phyloP scores from a whole-genome alignment of 1,284 basidiomycete genomes.

The Boletus mariae region DNA sequence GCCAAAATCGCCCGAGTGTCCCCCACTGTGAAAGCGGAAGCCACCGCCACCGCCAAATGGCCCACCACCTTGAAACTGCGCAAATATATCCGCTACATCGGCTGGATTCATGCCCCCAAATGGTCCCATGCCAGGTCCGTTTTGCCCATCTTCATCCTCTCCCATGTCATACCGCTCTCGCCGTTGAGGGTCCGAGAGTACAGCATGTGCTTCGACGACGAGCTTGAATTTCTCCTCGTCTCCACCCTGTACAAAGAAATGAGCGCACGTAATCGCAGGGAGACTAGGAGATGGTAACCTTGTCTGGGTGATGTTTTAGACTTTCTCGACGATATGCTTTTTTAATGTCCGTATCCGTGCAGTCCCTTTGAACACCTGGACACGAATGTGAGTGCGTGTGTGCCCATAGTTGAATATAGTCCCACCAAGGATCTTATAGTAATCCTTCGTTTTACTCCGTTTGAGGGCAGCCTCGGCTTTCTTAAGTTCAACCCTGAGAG shows the following conservation, averaged over 20 bases:
- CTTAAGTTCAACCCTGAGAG: conserved; percentile 63
- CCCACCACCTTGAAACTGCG: conserved; percentile 52
- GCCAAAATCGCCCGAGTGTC: conserved; percentile 18
- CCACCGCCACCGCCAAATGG: conserved; percentile 21
- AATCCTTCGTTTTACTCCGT: conserved; percentile 82
- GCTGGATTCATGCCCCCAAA: conserved; percentile 37
- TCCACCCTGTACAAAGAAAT: conserved; percentile 45
- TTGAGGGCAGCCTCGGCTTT: conserved; percentile 78
- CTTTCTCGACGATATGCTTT: conserved; percentile 76
- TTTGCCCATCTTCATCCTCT: conserved; percentile 69
- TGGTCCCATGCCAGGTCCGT: conserved; percentile 37
- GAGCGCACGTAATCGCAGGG: not conserved
- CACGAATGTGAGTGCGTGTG: conserved; percentile 32
- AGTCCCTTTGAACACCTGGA: conserved; percentile 53
- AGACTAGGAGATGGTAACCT: conserved; percentile 40
- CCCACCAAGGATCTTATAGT: conserved; percentile 70
- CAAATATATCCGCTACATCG: conserved; percentile 62
- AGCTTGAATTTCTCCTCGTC: conserved; percentile 88
- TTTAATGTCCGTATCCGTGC: conserved; percentile 69
- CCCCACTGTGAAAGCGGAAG: conserved; percentile 26
- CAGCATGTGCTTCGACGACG: conserved; percentile 70
- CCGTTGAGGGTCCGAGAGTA: conserved; percentile 68
- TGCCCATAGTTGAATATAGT: not conserved
- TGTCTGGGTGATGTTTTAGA: conserved; percentile 81
- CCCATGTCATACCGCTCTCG: conserved; percentile 73